phyloP scores from a whole-genome alignment of 306 rosid genomes.

The Glycine soja region DNA sequence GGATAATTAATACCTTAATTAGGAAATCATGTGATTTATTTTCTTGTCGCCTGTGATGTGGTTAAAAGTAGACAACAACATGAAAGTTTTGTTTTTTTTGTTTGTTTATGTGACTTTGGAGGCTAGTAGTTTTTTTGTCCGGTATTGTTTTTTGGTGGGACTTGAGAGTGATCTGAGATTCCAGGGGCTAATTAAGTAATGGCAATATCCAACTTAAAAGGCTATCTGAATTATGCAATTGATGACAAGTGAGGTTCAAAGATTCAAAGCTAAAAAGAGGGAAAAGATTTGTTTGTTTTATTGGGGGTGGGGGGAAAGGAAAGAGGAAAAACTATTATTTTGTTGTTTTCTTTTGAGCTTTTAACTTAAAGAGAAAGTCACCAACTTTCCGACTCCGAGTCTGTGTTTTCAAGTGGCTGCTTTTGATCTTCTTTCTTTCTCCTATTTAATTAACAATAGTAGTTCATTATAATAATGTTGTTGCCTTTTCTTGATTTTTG shows the following conservation, averaged over 20 bases:
- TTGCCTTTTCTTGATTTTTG: background rate
- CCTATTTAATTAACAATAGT: background rate
- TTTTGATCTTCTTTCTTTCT: slow-evolving; percentile 29
- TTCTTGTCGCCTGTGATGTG: slow-evolving; percentile 58
- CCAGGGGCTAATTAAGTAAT: slow-evolving; percentile 44
- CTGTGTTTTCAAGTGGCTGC: slow-evolving; percentile 45
- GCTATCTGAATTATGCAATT: slow-evolving; percentile 48
- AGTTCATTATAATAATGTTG: slow-evolving; percentile 27
- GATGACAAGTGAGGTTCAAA: slow-evolving; percentile 47
- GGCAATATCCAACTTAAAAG: slow-evolving; percentile 29
- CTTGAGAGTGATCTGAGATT: slow-evolving; percentile 51
- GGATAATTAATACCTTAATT: background rate
- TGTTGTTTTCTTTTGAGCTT: slow-evolving; percentile 55
- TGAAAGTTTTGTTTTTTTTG: background rate
- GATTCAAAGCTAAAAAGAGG: slow-evolving; percentile 63
- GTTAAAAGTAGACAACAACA: slow-evolving; percentile 43
- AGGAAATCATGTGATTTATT: slow-evolving; percentile 25
- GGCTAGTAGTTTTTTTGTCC: slow-evolving; percentile 77
- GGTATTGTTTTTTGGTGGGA: slow-evolving; percentile 57
- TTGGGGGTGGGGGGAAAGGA: slow-evolving; percentile 3
- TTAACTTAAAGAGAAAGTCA: slow-evolving; percentile 48
- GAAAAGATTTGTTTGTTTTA: slow-evolving; percentile 36
- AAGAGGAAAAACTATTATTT: slow-evolving; percentile 54
- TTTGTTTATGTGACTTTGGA: slow-evolving; percentile 43
- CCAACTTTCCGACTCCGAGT: slow-evolving; percentile 43